A percentile compares a stretch with the other conserved stretches of the same genome.
Conservation (phyloP, 495 filamentous ascomycete genomes). For the Penicillium silybi region DNA sequence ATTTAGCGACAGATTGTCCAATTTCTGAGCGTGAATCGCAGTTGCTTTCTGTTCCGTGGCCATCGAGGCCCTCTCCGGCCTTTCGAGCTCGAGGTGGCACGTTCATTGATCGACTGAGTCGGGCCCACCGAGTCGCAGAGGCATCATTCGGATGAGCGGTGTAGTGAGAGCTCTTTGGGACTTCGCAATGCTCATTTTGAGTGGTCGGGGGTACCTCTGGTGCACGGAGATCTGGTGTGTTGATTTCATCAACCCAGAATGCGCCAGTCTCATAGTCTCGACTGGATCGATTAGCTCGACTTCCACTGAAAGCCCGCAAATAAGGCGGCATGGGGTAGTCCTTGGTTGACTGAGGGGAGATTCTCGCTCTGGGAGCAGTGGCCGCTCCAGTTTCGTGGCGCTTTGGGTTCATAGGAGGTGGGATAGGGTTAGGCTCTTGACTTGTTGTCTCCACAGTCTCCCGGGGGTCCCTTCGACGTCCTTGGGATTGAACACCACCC, state of each 20-base stretch:
- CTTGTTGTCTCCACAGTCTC: not conserved
- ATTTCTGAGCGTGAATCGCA: not conserved
- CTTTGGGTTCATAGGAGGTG: not conserved
- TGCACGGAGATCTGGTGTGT: not conserved
- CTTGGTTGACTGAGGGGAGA: not conserved
- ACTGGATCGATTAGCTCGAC: constrained; percentile 3
- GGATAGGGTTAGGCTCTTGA: not conserved
- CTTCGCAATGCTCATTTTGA: constrained; percentile 6
- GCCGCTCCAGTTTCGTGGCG: not conserved
- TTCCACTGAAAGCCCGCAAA: constrained; percentile 1
- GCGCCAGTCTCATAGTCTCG: not conserved
- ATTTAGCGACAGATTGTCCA: not conserved
- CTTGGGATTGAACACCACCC: not conserved
- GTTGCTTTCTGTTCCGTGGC: not conserved
- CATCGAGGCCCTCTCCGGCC: not conserved
- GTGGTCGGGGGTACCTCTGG: constrained; percentile 4
- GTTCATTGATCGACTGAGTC: constrained; percentile 4
- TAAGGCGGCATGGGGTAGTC: constrained; percentile 4
- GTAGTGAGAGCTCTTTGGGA: constrained; percentile 5
- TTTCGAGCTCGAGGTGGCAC: not conserved
- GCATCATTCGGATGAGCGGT: not conserved
- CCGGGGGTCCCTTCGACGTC: not conserved
- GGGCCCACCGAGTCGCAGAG: not conserved
- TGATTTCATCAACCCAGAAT: not conserved
- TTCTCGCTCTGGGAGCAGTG: not conserved